phyloP scores from a whole-genome alignment of 2,329 filamentous ascomycete genomes.

The Dothidotthia symphoricarpi region DNA sequence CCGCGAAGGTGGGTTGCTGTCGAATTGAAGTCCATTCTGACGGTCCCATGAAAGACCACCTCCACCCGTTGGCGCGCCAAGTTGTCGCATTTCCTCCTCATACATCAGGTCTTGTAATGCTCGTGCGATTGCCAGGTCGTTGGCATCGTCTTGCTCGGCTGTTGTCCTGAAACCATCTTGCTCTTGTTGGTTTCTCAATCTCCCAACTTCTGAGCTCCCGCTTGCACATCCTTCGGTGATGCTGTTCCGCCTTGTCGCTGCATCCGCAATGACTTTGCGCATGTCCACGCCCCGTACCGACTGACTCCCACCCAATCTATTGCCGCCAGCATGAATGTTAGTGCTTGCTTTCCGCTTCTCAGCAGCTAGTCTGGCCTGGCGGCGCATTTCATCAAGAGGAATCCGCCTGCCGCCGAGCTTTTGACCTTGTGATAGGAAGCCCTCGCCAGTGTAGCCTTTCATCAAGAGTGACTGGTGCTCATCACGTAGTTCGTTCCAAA shows the following conservation, averaged over 20 bases:
- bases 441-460: conserved; percentile 89
- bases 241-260: conserved; percentile 64
- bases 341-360: conserved; percentile 64
- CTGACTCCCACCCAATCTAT: conserved; percentile 66
- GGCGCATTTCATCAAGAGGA: conserved; percentile 67
- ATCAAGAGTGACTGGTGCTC: conserved; percentile 73
- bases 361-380: conserved; percentile 70
- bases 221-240: conserved; percentile 74
- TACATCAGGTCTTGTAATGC: conserved; percentile 84
- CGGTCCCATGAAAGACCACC: conserved; percentile 41
- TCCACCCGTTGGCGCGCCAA: conserved; percentile 40
- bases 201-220: conserved; percentile 63
- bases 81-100: conserved; percentile 65
- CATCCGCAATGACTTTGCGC: conserved; percentile 68
- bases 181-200: conserved; percentile 66
- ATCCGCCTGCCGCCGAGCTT: conserved; percentile 64
- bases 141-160: conserved; percentile 84
- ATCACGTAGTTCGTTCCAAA: conserved; percentile 87
- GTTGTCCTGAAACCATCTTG: conserved; percentile 73
- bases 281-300: conserved; percentile 64
- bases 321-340: conserved; percentile 68
- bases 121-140: conserved; percentile 81
- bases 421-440: conserved; percentile 74
- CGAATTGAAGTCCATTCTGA: conserved; percentile 38
- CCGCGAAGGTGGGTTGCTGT: conserved; percentile 46